Evolutionary conservation across 345 rosid genomes (phyloP).

Genomic region (Gynandropsis gynandra): DNA sequence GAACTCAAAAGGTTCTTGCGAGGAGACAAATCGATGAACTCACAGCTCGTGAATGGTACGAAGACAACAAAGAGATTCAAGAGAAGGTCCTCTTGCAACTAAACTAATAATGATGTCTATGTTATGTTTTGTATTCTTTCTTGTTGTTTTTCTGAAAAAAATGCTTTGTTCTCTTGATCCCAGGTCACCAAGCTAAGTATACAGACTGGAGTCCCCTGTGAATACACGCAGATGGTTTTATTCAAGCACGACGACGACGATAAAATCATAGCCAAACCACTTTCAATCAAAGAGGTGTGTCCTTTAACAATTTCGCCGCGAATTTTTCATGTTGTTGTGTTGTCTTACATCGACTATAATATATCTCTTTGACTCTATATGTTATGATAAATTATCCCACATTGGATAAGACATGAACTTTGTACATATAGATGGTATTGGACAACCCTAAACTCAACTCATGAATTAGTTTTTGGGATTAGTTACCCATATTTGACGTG

Average conservation of each 20-base stretch:
- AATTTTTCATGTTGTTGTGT: neutral
- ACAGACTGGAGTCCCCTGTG: slow-evolving; percentile 54
- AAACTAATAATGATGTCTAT: too few relatives aligned
- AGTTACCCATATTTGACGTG: too few relatives aligned
- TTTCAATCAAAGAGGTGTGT: slow-evolving; percentile 34
- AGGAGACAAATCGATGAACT: slow-evolving; percentile 65
- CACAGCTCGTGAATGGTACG: slow-evolving; percentile 79
- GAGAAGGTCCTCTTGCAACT: slow-evolving; percentile 46
- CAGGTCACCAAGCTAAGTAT: slow-evolving; percentile 66
- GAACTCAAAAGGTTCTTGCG: slow-evolving; percentile 39
- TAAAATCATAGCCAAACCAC: slow-evolving; percentile 33
- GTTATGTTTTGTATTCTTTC: neutral
- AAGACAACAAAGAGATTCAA: slow-evolving; percentile 48
- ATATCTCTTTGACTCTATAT: too few relatives aligned
- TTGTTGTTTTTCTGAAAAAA: neutral
- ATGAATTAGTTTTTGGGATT: too few relatives aligned
- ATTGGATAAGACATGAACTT: too few relatives aligned
- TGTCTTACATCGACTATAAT: too few relatives aligned
- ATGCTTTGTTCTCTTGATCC: slow-evolving; percentile 1
- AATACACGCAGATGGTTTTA: slow-evolving; percentile 51
- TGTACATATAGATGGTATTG: too few relatives aligned
- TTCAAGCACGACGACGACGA: slow-evolving; percentile 29
- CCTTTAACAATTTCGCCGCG: too few relatives aligned
- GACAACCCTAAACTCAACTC: too few relatives aligned
- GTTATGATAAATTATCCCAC: too few relatives aligned